These are phyloP conservation scores for Diplodia corticola DNA, from an alignment of 2,329 filamentous ascomycete species.

Conservation along the genomic window DNA sequence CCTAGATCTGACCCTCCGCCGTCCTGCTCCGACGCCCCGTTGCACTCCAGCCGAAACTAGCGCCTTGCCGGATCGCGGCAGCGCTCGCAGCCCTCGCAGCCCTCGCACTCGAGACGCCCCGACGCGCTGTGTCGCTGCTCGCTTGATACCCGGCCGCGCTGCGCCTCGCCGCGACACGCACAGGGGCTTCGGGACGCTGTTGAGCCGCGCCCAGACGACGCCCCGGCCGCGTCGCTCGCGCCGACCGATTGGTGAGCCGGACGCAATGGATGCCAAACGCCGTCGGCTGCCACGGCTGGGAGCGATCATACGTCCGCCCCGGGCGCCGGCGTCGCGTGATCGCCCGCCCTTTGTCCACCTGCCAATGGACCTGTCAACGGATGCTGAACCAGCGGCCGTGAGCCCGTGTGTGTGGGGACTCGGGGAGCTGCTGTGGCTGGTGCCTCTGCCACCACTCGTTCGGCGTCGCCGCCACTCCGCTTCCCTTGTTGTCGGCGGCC, in stretches of 20 bases:
- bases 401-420: neutral
- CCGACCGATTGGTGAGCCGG: constrained; percentile 6
- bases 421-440: constrained; percentile 13
- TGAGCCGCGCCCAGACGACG: constrained; percentile 11
- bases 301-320: neutral
- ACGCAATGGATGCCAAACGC: neutral
- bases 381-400: neutral
- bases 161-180: constrained; percentile 5
- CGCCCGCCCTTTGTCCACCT: constrained; percentile 7
- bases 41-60: constrained; percentile 58
- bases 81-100: too few relatives aligned
- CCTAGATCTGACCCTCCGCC: constrained; percentile 69
- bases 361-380: too few relatives aligned
- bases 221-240: neutral
- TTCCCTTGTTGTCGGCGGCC: neutral
- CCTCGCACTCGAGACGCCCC: neutral
- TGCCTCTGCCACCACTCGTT: neutral
- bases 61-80: constrained; percentile 42
- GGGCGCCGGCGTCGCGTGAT: neutral
- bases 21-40: constrained; percentile 64
- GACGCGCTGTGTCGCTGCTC: neutral
- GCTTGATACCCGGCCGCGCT: constrained; percentile 11
- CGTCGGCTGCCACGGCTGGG: neutral
- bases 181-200: constrained; percentile 7
- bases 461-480: constrained; percentile 12